Evolutionary conservation across 345 rosid species (phyloP), one percentile per base, ranked within the genome.

Genomic region (Eucalyptus shirleyi): DNA sequence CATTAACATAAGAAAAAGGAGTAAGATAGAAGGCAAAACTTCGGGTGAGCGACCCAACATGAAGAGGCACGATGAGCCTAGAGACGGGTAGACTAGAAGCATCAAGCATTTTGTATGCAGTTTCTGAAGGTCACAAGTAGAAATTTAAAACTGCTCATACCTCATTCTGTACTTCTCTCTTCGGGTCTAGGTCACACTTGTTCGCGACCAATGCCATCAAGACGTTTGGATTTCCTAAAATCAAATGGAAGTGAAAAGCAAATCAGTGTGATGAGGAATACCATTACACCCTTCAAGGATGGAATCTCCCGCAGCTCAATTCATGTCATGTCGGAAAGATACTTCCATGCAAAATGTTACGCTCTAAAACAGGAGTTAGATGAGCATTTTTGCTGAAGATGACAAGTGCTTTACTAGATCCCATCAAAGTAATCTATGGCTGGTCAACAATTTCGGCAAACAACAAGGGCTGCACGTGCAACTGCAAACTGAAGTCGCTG

Each of bases 181-280:
- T 92, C 15, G 91, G 93, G 87, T 91, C 93, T 90, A 95, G 87
- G 83, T 96, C 97, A 51, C 89, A 91, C 90, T 96, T 96, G 95
- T 95, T 96, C 40, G 91, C 98, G 50, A 93, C 96, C 92, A 96
- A 91, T 60, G 94, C 95, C 94, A 94, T 94, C 87, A 96, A 89
- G 89, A 94, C 87, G 32, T 93, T 96, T 81, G 95, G 94, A 89
- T 94, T 96, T 86, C 95, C 97, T 95, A 90, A 45, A 51, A 81
- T 26, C 47, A 77, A 77, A 77, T 40, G 47, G 24, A 37, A 77
- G 47, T 77, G 47, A 77, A 77, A 77, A 77, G 47, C 85, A 40
- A 40, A 40, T 40, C 30, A 12, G 30, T 23, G 28, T 37, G 83
- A 40, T 40, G 47, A 77, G 83, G 28, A 77, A 37, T 21, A 21